phyloP scores from a whole-genome alignment of 2,329 filamentous ascomycete genomes.

The Aspergillus ochraceoroseus region DNA sequence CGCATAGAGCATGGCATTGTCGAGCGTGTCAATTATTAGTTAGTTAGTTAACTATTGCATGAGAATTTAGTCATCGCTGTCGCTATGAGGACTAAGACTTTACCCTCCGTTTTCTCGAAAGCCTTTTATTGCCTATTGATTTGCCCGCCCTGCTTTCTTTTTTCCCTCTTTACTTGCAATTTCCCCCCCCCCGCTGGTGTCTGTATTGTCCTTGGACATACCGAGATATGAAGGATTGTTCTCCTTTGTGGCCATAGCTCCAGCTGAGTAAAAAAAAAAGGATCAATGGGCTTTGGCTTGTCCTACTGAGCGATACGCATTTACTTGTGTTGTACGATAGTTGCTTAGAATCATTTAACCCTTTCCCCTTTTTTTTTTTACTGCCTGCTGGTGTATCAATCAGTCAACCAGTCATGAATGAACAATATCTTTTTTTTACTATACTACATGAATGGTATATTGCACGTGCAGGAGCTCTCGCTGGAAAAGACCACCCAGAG shows the following conservation, averaged over 20 bases:
- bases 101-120: constrained; percentile 2
- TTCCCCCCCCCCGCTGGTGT: not conserved
- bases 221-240: no score
- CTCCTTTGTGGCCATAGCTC: no score
- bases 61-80: not conserved
- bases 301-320: not conserved
- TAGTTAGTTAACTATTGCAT: no score
- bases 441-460: no score
- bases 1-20: constrained; percentile 16
- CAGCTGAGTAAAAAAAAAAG: not conserved
- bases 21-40: constrained; percentile 15
- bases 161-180: not conserved
- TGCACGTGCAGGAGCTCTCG: no score
- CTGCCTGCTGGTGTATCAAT: constrained; percentile 5
- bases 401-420: constrained; percentile 2
- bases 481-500: no score
- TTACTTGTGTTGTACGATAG: constrained; percentile 11
- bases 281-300: not conserved
- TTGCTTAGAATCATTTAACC: no score
- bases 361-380: constrained; percentile 8
- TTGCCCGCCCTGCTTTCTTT: not conserved
- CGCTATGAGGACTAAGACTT: constrained; percentile 2
- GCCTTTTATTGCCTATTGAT: not conserved
- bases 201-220: not conserved
- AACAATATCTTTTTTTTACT: not conserved